Evolutionary conservation across 179 eudicot species (phyloP).

Genomic region (Carnegiea gigantea): DNA sequence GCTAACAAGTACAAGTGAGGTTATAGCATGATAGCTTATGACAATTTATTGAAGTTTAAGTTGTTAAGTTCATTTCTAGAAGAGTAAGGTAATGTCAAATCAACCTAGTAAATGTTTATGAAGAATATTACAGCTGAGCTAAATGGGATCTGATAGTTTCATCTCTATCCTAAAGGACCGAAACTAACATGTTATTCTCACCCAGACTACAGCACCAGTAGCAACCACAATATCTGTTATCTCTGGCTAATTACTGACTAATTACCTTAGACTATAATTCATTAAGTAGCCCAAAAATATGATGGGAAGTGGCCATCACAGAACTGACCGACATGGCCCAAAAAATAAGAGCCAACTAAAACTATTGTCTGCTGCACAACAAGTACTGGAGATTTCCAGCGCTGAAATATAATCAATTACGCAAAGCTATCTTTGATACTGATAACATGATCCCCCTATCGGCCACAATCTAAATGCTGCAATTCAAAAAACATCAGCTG

Average conservation of each 20-base stretch:
- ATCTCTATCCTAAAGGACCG: neutral
- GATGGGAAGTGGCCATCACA: neutral
- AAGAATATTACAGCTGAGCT: neutral
- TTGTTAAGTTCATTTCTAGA: neutral
- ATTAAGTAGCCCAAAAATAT: neutral
- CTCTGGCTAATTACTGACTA: neutral
- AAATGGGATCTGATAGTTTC: neutral
- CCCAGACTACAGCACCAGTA: neutral
- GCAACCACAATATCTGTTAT: neutral
- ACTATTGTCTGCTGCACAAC: no score
- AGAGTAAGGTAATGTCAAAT: neutral
- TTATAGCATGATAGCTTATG: neutral
- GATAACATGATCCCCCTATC: no score
- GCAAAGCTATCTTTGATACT: no score
- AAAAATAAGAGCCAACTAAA: neutral
- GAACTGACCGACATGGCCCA: neutral
- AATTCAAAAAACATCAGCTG: no score
- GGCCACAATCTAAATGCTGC: no score
- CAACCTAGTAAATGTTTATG: neutral
- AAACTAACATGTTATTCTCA: neutral
- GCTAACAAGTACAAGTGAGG: neutral
- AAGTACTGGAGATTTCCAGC: no score
- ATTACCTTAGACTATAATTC: neutral
- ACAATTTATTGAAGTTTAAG: neutral
- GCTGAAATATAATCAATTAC: no score